phyloP scores from a whole-genome alignment of 2,329 filamentous ascomycete genomes.

The Clathrospora elynae region DNA sequence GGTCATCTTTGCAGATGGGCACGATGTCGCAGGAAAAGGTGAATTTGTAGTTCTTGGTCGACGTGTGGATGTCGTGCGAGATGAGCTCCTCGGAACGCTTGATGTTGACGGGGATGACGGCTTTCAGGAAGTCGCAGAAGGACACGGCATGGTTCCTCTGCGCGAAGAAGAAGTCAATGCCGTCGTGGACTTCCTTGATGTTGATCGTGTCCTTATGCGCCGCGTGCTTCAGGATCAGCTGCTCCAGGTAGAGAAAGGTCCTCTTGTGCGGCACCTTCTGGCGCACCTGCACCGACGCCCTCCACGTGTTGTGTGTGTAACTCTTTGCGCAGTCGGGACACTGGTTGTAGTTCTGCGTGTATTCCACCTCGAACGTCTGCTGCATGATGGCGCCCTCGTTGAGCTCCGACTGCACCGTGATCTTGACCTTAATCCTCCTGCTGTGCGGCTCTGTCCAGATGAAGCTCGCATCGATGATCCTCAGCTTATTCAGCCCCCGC shows the following conservation, averaged over 20 bases:
- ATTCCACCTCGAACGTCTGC: slow-evolving; percentile 94
- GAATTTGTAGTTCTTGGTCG: slow-evolving; percentile 92
- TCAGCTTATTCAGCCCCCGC: slow-evolving; percentile 81
- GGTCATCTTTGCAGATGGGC: slow-evolving; percentile 95
- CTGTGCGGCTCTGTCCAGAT: slow-evolving; percentile 99
- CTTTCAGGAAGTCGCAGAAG: slow-evolving; percentile 87
- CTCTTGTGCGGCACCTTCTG: slow-evolving; percentile 98
- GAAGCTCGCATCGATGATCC: slow-evolving; percentile 94
- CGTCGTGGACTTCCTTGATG: slow-evolving; percentile 95
- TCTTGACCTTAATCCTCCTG: slow-evolving; percentile 87
- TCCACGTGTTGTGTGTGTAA: slow-evolving; percentile 95
- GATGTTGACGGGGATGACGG: slow-evolving; percentile 75
- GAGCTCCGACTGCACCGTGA: slow-evolving; percentile 82
- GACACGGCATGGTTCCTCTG: slow-evolving; percentile 89
- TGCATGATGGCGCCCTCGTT: slow-evolving; percentile 75
- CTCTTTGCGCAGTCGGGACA: slow-evolving; percentile 88
- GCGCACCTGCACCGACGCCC: slow-evolving; percentile 89
- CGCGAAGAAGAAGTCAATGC: slow-evolving; percentile 94
- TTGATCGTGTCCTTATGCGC: slow-evolving; percentile 87
- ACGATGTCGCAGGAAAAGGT: slow-evolving; percentile 87
- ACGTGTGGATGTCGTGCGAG: slow-evolving; percentile 89
- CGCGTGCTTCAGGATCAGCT: slow-evolving; percentile 91
- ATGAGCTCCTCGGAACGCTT: slow-evolving; percentile 94
- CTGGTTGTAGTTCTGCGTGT: slow-evolving; percentile 87
- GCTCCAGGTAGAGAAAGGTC: slow-evolving; percentile 81